Evolutionary conservation across 164 flowering plant genomes (phyloP).

Genomic region (Vitis vinifera): ASM3070453v1 NC_081818.1:13272501-13273000

Average conservation of each 20-base stretch:
- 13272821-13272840: conserved; percentile 8
- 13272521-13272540: not conserved
- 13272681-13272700: not conserved
- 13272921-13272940: not conserved
- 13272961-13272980: too few species aligned
- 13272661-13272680: conserved; percentile 5
- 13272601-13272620: conserved; percentile 58
- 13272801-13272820: conserved; percentile 8
- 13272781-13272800: conserved; percentile 30
- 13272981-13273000: too few species aligned
- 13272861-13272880: conserved; percentile 7
- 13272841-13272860: not conserved
- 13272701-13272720: not conserved
- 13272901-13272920: not conserved
- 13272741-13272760: conserved; percentile 30
- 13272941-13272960: not conserved
- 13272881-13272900: not conserved
- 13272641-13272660: conserved; percentile 32
- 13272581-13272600: conserved; percentile 12
- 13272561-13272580: not conserved
- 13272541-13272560: not conserved
- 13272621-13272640: conserved; percentile 42
- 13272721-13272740: conserved; percentile 16
- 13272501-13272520: conserved; percentile 55
- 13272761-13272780: conserved; percentile 32